Base-by-base conservation (phyloP, 352 stramenopile species). In the Salisapilia sapeloensis region DNA sequence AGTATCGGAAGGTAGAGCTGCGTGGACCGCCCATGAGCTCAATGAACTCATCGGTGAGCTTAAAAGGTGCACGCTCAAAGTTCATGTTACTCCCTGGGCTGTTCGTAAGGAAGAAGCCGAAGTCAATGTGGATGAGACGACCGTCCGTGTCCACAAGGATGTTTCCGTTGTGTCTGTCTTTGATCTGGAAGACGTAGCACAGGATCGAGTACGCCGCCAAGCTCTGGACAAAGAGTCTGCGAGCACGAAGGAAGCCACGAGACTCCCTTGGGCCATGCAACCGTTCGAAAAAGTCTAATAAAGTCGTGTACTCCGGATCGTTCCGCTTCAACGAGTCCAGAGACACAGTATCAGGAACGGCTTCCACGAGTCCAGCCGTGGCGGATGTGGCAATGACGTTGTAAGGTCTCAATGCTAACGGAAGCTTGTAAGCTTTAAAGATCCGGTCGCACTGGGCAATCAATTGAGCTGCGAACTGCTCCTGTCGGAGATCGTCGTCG, bases 41-140 rank as follows among this genome's bases (percentile, higher is more conserved):
- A 4, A 98, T 81, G 44, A 97, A 96, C 38, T 97, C 92, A 29
- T 87, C 56, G 9, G 93, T 97, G 14, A 98, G 71, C 56, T 98
- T 98, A 60, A 98, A 98, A 0, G 93, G 91, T 14, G 93, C 92
- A n/a, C 62, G 72, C 54, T 98, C 93, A 37, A 98, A 97, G 32
- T 92, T 93, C 31, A 90, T 70, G 44, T 97, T 96, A 47, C 92
- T 95, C 11, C 75, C 75, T 1, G 75, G 75, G 22, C 85, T 96
- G 65, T 96, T 98, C 30, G 78, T 86, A 22, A 98, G 86, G 42
- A 96, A 32, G 53, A 99, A 99, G 11, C 95, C 96, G 57, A 98
- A 99, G 60, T 99, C 96, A 40, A 99, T 99, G 66, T 98, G 93
- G 34, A 99, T 89, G 10, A 99, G 56, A 51, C 97, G 92, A 12